phyloP scores from a whole-genome alignment of 805 yeast species.

The Candida stauntonica region DNA sequence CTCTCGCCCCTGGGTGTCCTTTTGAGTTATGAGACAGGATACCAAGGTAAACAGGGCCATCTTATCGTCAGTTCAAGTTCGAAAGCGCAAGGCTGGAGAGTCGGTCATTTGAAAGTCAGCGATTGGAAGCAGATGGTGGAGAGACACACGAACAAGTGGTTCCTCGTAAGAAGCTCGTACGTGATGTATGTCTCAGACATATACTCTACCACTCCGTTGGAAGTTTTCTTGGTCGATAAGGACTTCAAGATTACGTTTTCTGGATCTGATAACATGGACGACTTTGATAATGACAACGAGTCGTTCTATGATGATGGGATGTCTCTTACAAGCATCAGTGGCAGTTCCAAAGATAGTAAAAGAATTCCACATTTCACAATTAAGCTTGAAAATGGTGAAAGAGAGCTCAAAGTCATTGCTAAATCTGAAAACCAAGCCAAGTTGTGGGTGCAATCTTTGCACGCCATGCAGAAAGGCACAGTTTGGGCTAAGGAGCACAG shows the following conservation, averaged over 20 bases:
- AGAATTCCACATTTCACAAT: conserved; percentile 48
- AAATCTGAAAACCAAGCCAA: conserved; percentile 59
- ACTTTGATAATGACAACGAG: conserved; percentile 31
- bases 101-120: conserved; percentile 75
- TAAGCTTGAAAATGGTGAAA: conserved; percentile 66
- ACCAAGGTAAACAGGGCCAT: conserved; percentile 86
- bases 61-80: conserved; percentile 79
- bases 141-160: conserved; percentile 92
- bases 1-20: conserved; percentile 83
- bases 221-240: conserved; percentile 85
- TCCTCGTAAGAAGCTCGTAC: conserved; percentile 78
- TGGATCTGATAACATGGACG: conserved; percentile 32
- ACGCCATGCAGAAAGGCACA: conserved; percentile 60
- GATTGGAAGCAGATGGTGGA: conserved; percentile 84
- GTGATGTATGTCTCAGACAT: conserved; percentile 82
- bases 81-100: conserved; percentile 91
- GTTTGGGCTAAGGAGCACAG: conserved; percentile 73
- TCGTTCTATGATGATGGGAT: conserved; percentile 30
- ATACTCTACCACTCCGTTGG: conserved; percentile 81
- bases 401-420: conserved; percentile 70
- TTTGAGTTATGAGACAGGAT: conserved; percentile 75
- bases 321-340: conserved; percentile 24
- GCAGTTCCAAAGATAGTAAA: conserved; percentile 25
- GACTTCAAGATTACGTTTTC: conserved; percentile 56
- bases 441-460: conserved; percentile 73